Evolutionary conservation across 2,329 filamentous ascomycete species (phyloP).

Genomic region (Juglanconis juglandina): DNA sequence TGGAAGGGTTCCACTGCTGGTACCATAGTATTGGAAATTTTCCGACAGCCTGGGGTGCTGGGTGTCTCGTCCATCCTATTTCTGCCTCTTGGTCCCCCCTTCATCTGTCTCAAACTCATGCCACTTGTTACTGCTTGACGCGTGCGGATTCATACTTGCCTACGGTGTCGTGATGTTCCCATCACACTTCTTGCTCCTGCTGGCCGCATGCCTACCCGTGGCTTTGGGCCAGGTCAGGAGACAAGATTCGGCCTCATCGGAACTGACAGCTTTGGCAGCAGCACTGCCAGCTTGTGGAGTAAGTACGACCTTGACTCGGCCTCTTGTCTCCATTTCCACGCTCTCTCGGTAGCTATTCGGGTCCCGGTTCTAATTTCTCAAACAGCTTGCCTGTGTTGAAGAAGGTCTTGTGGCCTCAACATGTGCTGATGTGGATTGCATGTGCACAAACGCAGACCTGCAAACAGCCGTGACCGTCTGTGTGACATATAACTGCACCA

Average conservation of each 20-base stretch:
- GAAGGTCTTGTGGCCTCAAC: not conserved
- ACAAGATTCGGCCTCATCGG: constrained; percentile 1
- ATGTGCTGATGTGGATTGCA: constrained; percentile 6
- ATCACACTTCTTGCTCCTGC: constrained; percentile 1
- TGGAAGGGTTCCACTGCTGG: not conserved
- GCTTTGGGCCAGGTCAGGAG: not conserved
- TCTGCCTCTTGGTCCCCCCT: not conserved
- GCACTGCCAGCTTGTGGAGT: constrained; percentile 14
- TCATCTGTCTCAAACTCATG: not conserved
- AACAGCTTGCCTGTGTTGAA: constrained; percentile 10
- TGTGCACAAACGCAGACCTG: constrained; percentile 7
- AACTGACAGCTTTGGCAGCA: constrained; percentile 10
- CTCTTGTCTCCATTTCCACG: not conserved
- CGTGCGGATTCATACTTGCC: not conserved
- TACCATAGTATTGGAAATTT: not conserved
- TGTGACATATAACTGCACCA: constrained; percentile 9
- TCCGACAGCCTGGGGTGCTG: not conserved
- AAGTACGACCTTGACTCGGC: not conserved
- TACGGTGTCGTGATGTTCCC: constrained; percentile 3
- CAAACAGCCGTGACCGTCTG: constrained; percentile 8
- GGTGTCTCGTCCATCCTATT: not conserved
- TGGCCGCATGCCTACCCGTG: not conserved
- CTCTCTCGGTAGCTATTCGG: not conserved
- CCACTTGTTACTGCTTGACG: not conserved
- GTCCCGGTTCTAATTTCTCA: not conserved